Evolutionary conservation across 2,329 filamentous ascomycete species (phyloP), one percentile per base, ranked within the genome.

Genomic region (Ophidiomyces ophidiicola): DNA sequence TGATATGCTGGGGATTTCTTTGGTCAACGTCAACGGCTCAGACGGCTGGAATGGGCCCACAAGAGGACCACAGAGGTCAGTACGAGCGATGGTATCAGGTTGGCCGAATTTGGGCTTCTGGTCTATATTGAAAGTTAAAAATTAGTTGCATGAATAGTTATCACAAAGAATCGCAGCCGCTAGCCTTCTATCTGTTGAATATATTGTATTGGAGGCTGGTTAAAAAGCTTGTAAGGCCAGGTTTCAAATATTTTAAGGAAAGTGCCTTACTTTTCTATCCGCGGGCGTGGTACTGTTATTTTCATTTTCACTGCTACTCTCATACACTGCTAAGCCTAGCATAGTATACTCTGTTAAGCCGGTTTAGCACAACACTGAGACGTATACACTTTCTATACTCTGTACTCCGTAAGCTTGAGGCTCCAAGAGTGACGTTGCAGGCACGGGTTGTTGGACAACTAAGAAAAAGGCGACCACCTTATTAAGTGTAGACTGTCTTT

Each of bases 261-360:
- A n/a, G n/a, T 8, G 8, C 36, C 42, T 44, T 35, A 23, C 41
- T 18, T 31, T 49, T 43, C 18, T 51, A 49, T 41, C 28, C 17
- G 15, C 11, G 20, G 34, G 21, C 26, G 34, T 23, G 21, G 20
- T 15, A 28, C 32, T 30, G 10, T 15, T 32, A 31, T 49, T 49
- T 39, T 67, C 63, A 39, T 66, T 63, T 31, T 66, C 64, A 44
- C 61, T 64, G 46, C 63, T 67, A 46, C 62, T 67, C 32, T 58
- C 59, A 47, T 68, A 68, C 24, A 52, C 57, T 17, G 51, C 60
- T 11, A 68, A 57, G 21, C 57, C 59, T 29, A 63, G 52, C 62
- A 65, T 63, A 21, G 6, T 35, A 24, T 31, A 6, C 10, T 6
- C n/a, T 26, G 24, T n/a, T 33, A 12, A 20, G 19, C 17, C 20